Evolutionary conservation across 2,329 filamentous ascomycete species (phyloP).

Genomic region (Piedraia hortae): DNA sequence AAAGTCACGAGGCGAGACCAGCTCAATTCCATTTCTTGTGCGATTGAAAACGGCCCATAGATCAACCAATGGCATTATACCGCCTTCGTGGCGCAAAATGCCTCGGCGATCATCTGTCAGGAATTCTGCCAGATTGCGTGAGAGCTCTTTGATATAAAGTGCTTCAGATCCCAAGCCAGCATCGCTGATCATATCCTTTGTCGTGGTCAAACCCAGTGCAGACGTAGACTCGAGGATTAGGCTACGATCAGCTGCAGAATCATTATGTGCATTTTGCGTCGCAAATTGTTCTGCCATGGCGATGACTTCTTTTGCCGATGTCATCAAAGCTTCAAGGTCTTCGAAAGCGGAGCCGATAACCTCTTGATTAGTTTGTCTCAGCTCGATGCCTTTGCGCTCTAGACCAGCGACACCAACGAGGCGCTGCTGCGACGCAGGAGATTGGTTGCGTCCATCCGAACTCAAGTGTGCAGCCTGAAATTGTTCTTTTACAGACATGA

Average conservation of each 20-base stretch:
- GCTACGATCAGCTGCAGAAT: conserved; percentile 36
- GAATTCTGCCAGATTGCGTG: conserved; percentile 66
- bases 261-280: conserved; percentile 1
- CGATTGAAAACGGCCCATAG: conserved; percentile 90
- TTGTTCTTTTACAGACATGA: conserved; percentile 9
- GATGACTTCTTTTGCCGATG: conserved; percentile 85
- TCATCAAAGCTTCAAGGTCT: conserved; percentile 88
- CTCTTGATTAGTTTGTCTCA: conserved; percentile 74
- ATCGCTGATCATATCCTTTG: conserved; percentile 76
- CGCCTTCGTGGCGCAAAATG: conserved; percentile 51
- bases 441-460: too few species aligned
- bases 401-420: conserved; percentile 76
- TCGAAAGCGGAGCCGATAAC: conserved; percentile 88
- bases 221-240: conserved; percentile 58
- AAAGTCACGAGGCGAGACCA: conserved; percentile 77
- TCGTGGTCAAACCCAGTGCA: conserved; percentile 70
- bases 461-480: too few species aligned
- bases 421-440: conserved; percentile 17
- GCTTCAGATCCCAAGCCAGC: conserved; percentile 38
- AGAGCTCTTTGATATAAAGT: conserved; percentile 67
- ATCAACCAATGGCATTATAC: conserved; percentile 72
- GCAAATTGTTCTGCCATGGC: conserved; percentile 75
- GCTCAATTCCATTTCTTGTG: conserved; percentile 71
- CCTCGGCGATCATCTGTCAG: conserved; percentile 61
- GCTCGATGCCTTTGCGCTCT: conserved; percentile 57